Evolutionary conservation across 2,329 filamentous ascomycete species (phyloP).

Genomic region (Paraconiothyrium brasiliense): DNA sequence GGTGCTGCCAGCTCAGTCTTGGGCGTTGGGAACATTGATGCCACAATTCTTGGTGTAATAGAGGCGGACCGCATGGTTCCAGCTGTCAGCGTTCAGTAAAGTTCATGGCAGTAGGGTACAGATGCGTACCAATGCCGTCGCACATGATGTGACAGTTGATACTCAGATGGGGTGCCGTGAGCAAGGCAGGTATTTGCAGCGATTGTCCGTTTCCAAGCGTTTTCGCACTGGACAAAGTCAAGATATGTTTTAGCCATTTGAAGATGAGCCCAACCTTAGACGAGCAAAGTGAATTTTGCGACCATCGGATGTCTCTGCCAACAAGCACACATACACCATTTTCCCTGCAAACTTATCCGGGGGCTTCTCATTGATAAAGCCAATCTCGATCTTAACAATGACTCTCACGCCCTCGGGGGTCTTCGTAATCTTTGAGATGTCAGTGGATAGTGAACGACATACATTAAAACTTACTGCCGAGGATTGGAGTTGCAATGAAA

Average conservation of each 20-base stretch:
- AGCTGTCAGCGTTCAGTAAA: slow-evolving; percentile 51
- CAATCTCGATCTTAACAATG: slow-evolving; percentile 72
- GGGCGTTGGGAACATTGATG: slow-evolving; percentile 53
- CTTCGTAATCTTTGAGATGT: slow-evolving; percentile 30
- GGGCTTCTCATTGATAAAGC: slow-evolving; percentile 73
- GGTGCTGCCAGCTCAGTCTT: slow-evolving; percentile 30
- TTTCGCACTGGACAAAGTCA: slow-evolving; percentile 64
- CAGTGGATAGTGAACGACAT: not conserved
- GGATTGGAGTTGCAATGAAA: slow-evolving; percentile 62
- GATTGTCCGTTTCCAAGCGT: slow-evolving; percentile 71
- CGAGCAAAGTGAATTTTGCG: slow-evolving; percentile 73
- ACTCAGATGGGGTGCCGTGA: slow-evolving; percentile 64
- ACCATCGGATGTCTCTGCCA: slow-evolving; percentile 77
- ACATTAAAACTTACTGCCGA: slow-evolving; percentile 53
- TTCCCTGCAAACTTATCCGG: slow-evolving; percentile 71
- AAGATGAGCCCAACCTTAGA: slow-evolving; percentile 56
- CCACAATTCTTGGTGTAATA: slow-evolving; percentile 60
- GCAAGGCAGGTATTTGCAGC: slow-evolving; percentile 66
- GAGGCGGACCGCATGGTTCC: slow-evolving; percentile 65
- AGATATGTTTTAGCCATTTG: slow-evolving; percentile 11
- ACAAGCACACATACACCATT: slow-evolving; percentile 74
- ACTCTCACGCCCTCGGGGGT: slow-evolving; percentile 61
- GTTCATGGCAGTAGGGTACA: fast-evolving
- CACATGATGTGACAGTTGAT: slow-evolving; percentile 80
- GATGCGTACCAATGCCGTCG: slow-evolving; percentile 75